Conservation (phyloP, 768 basidiomycete genomes). For the Tricholomella constricta region DNA sequence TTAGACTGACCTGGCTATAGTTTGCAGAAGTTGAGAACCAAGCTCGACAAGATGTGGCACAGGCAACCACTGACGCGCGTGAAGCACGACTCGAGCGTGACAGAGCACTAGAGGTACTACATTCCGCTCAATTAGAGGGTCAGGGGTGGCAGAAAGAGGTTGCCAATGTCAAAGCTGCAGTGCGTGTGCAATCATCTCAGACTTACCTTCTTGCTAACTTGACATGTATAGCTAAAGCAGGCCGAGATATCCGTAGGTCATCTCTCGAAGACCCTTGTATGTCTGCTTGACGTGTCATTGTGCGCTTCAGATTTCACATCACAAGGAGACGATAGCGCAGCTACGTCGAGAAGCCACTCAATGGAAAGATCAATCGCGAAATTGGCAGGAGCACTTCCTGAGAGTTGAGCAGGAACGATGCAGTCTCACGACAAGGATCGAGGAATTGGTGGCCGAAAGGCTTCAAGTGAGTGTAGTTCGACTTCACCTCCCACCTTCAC, state of each 20-base stretch:
- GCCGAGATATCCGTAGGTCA: slow-evolving; percentile 54
- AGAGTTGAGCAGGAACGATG: slow-evolving; percentile 72
- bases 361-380: slow-evolving; percentile 75
- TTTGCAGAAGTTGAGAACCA: slow-evolving; percentile 58
- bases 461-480: slow-evolving; percentile 39
- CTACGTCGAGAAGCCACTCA: slow-evolving; percentile 65
- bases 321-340: slow-evolving; percentile 60
- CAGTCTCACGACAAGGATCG: slow-evolving; percentile 54
- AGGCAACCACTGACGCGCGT: slow-evolving; percentile 45
- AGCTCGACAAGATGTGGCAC: slow-evolving; percentile 53
- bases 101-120: slow-evolving; percentile 44
- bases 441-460: slow-evolving; percentile 58
- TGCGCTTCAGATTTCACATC: slow-evolving; percentile 52
- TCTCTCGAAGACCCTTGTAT: neutral
- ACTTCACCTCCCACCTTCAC: neutral
- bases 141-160: slow-evolving; percentile 51
- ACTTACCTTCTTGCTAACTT: slow-evolving; percentile 12
- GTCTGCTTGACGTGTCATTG: neutral
- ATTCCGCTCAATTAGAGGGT: slow-evolving; percentile 44
- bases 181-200: slow-evolving; percentile 32
- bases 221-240: slow-evolving; percentile 48
- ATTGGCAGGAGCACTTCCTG: slow-evolving; percentile 82
- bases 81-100: slow-evolving; percentile 54
- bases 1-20: slow-evolving; percentile 30
- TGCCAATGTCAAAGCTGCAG: slow-evolving; percentile 42